phyloP scores from a whole-genome alignment of 345 rosid genomes.

The Brassica nigra region DNA sequence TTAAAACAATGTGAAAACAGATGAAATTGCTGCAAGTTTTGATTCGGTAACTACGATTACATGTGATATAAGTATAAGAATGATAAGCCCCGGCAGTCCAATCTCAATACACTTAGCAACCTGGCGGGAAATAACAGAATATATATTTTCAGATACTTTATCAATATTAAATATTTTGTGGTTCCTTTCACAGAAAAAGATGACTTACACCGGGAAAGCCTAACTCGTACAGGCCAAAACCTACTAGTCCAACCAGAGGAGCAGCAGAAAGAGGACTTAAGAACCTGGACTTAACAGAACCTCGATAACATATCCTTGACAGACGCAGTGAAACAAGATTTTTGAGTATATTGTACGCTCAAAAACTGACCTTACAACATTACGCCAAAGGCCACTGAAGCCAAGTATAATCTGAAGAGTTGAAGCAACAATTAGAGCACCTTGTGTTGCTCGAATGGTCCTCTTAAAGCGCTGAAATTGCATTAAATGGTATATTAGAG shows the following conservation, averaged over 20 bases:
- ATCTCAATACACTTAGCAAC: conserved; percentile 97
- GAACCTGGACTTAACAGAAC: conserved; percentile 56
- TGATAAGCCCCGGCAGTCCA: conserved; percentile 84
- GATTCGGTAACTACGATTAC: conserved; percentile 41
- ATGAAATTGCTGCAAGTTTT: background rate
- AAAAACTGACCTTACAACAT: conserved; percentile 69
- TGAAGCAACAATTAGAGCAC: conserved; percentile 91
- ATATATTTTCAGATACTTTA: background rate
- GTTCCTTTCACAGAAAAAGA: conserved; percentile 9
- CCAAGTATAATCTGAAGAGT: conserved; percentile 96
- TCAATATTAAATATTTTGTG: background rate
- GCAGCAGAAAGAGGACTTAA: conserved; percentile 90
- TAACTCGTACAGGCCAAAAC: conserved; percentile 91
- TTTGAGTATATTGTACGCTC: background rate
- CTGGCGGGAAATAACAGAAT: conserved; percentile 44
- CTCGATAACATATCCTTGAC: background rate
- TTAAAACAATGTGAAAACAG: background rate
- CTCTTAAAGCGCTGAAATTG: conserved; percentile 66
- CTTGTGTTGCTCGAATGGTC: conserved; percentile 94
- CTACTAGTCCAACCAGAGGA: conserved; percentile 86
- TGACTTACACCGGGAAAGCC: conserved; percentile 94
- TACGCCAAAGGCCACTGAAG: conserved; percentile 98
- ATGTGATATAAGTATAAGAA: conserved; percentile 81
- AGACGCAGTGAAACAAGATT: background rate
- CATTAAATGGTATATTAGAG: conserved; percentile 16